Percentiles rank a stretch among this genome's conserved stretches.
phyloP scores from a whole-genome alignment of 352 stramenopile species.

The Globisporangium camurandrum region DNA sequence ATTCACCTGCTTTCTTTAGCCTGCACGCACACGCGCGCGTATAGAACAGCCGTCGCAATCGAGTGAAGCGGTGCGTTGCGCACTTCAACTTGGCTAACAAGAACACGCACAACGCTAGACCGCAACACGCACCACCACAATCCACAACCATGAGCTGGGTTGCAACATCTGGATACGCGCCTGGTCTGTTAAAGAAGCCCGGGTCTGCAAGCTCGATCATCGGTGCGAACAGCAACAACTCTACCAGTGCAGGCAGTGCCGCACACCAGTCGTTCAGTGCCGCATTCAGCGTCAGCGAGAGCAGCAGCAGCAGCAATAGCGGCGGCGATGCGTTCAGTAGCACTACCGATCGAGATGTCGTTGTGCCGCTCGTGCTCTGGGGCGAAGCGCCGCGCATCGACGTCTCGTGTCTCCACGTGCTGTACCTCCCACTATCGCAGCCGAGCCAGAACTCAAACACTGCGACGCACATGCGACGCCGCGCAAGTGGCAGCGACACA shows the following conservation, averaged over 20 bases:
- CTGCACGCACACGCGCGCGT: too few relatives aligned
- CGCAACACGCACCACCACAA: background rate
- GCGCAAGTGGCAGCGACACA: background rate
- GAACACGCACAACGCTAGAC: background rate
- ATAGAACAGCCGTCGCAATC: too few relatives aligned
- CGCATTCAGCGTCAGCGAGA: background rate
- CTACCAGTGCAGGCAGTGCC: background rate
- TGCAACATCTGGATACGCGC: slow-evolving; percentile 16
- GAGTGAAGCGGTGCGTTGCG: too few relatives aligned
- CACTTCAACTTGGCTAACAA: slow-evolving; percentile 15
- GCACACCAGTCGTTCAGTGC: background rate
- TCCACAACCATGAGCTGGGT: slow-evolving; percentile 20
- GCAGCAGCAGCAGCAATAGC: slow-evolving; percentile 1
- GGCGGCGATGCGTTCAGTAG: background rate
- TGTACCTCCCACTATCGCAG: slow-evolving; percentile 53
- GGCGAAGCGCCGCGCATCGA: slow-evolving; percentile 39
- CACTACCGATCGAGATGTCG: slow-evolving; percentile 22
- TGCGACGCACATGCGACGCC: slow-evolving; percentile 11
- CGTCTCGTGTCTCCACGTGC: slow-evolving; percentile 50
- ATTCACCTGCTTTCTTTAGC: background rate
- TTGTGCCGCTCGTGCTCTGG: slow-evolving; percentile 70
- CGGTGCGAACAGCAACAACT: too few relatives aligned
- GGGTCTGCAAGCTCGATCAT: slow-evolving; percentile 7
- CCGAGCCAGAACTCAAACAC: slow-evolving; percentile 62
- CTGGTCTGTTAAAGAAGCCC: slow-evolving; percentile 17